These are phyloP conservation scores for Mortierella antarctica DNA, from an alignment of 192 early-diverging fungal genomes.

Conservation along the genomic window DNA sequence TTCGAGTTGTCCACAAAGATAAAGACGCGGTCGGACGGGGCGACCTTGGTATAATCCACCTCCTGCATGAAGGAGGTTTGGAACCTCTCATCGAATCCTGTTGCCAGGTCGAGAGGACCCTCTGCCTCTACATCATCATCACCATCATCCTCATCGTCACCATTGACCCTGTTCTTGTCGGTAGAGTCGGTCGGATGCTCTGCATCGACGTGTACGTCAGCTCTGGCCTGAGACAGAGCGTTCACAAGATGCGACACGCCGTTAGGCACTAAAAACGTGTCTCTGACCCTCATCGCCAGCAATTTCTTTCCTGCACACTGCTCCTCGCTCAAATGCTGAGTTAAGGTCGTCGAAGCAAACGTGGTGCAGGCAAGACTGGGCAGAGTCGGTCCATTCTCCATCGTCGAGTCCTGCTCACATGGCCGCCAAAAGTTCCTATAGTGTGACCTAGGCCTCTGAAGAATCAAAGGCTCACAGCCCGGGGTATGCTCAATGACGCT, in stretches of 20 bases:
- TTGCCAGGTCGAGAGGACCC: neutral
- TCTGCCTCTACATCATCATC: too few relatives aligned
- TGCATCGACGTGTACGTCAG: too few relatives aligned
- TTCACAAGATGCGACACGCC: neutral
- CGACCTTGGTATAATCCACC: neutral
- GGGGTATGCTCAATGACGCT: neutral
- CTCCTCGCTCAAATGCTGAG: conserved; percentile 30
- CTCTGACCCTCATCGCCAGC: conserved; percentile 26
- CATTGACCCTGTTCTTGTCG: too few relatives aligned
- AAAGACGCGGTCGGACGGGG: conserved; percentile 21
- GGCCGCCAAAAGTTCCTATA: conserved; percentile 12
- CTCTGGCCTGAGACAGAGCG: neutral
- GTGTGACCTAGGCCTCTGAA: conserved; percentile 1
- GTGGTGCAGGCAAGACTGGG: neutral
- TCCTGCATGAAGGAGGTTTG: neutral
- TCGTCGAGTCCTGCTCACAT: neutral
- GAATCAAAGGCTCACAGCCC: neutral
- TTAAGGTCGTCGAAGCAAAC: conserved; percentile 32
- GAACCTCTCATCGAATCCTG: neutral
- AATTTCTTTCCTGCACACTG: neutral
- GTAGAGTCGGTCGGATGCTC: too few relatives aligned
- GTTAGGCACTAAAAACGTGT: conserved; percentile 7
- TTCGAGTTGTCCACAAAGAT: conserved; percentile 64
- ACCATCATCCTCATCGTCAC: too few relatives aligned
- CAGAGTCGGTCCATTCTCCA: too few relatives aligned